phyloP scores from a whole-genome alignment of 768 basidiomycete species.

The Amanita jacksonii region DNA sequence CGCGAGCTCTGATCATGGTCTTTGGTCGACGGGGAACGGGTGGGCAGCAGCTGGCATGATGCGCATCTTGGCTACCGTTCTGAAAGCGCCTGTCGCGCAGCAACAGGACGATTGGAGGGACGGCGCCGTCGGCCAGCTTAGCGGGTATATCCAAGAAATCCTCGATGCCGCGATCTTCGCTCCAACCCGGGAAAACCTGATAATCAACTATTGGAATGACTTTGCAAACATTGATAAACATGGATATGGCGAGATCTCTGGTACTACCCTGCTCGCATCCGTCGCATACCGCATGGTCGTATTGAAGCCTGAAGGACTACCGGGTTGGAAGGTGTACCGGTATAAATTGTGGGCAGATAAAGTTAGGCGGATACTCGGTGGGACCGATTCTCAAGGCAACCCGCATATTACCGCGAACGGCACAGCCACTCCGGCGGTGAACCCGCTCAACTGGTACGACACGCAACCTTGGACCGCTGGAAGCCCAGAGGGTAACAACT shows the following conservation, averaged over 20 bases:
- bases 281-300: constrained; percentile 26
- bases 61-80: constrained; percentile 41
- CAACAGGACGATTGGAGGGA: constrained; percentile 13
- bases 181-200: constrained; percentile 18
- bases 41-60: constrained; percentile 69
- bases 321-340: constrained; percentile 2
- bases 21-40: constrained; percentile 50
- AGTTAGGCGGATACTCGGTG: constrained; percentile 20
- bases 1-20: constrained; percentile 23
- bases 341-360: constrained; percentile 20
- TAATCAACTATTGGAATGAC: constrained; percentile 28
- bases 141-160: constrained; percentile 24
- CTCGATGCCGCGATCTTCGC: constrained; percentile 23
- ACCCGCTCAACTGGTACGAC: constrained; percentile 26
- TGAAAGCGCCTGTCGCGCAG: constrained; percentile 26
- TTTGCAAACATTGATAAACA: constrained; percentile 9
- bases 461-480: constrained; percentile 23
- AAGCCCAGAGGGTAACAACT: constrained; percentile 29
- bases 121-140: constrained; percentile 20
- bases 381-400: constrained; percentile 10
- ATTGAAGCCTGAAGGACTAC: constrained; percentile 12
- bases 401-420: constrained; percentile 22
- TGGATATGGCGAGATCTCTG: constrained; percentile 31
- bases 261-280: constrained; percentile 25
- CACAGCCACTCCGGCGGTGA: constrained; percentile 26